These are phyloP conservation scores for Coleophoma crateriformis DNA, from an alignment of 2,329 filamentous ascomycete genomes.

Conservation along the genomic window DNA sequence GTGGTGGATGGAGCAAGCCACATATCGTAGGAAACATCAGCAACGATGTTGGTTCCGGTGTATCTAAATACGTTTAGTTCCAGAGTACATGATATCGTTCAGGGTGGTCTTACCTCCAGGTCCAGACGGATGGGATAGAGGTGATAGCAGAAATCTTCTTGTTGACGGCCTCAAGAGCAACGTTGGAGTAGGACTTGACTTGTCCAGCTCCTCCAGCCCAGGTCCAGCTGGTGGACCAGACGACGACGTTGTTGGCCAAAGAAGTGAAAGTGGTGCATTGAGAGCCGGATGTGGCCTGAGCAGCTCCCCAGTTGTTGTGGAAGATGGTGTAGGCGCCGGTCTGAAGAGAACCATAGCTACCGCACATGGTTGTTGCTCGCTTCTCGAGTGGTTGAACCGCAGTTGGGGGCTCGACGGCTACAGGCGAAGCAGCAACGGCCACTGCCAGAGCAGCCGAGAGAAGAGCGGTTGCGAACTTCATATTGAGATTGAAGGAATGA, in stretches of 20 bases:
- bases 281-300: conserved; percentile 32
- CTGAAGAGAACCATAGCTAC: conserved; percentile 7
- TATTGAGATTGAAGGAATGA: not conserved
- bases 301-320: conserved; percentile 39
- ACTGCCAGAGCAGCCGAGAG: conserved; percentile 25
- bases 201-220: conserved; percentile 27
- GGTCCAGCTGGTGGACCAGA: conserved; percentile 38
- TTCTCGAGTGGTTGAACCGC: conserved; percentile 17
- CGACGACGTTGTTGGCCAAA: conserved; percentile 27
- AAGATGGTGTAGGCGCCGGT: conserved; percentile 29
- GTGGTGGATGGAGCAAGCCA: conserved; percentile 48
- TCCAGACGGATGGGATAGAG: conserved; percentile 31
- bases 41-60: conserved; percentile 40
- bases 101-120: conserved; percentile 28
- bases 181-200: conserved; percentile 23
- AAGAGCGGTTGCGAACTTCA: conserved; percentile 11
- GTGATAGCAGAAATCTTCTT: conserved; percentile 29
- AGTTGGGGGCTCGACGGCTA: conserved; percentile 5
- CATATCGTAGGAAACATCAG: conserved; percentile 57
- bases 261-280: conserved; percentile 39
- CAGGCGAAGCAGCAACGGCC: conserved; percentile 5
- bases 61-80: conserved; percentile 27
- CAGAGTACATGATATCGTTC: too few relatives aligned
- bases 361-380: conserved; percentile 22
- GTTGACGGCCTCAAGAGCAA: conserved; percentile 23